Base-by-base conservation (phyloP, 1,139 yeast genomes). In the Yamadazyma taylorii region DNA sequence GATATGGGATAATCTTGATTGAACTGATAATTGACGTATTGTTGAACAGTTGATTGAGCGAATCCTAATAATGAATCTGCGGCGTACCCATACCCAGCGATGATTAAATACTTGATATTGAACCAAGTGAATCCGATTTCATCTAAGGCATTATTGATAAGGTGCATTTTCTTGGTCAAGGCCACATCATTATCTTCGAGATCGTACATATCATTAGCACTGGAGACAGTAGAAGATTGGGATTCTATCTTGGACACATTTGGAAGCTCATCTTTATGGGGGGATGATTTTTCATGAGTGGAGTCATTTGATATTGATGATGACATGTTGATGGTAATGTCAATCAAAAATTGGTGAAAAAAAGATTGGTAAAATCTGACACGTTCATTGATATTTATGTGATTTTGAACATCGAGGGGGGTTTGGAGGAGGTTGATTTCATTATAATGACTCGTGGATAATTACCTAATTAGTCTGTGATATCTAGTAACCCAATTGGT, bases 51-150 rank as follows among this genome's bases (percentile, higher is more conserved):
- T 9, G 72, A 58, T 44, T 73, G 78, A 37, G 74, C 53, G 38
- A 48, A 39, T 6, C 47, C 51, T n/a, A 55, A 37, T 36, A 50
- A 51, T 13, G 58, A 53, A 30, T 55, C 59, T 7, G 52, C 57
- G 5, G 49, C 41, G 34, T 54, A 54, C 14, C 60, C 59, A 38
- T 48, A 47, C 7, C 60, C 60, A 16, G 56, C 56, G 11, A 55
- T 38, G 23, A 42, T 39, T 40, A 55, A 66, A 29, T 71, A 53
- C 42, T 68, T 66, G 29, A 61, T 53, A 41, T 73, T 78, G 46
- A 66, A 69, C 69, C 69, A 60, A 3, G 79, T 73, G 53, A 74
- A 69, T 0, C 79, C 79, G 17, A 74, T 71, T 42, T 74, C 77
- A 47, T 74, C 78, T 21, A 74, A 56, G 8, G 78, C 78, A 38